phyloP scores from a whole-genome alignment of 177 flowering plant genomes.

The Telopea speciosissima region DNA sequence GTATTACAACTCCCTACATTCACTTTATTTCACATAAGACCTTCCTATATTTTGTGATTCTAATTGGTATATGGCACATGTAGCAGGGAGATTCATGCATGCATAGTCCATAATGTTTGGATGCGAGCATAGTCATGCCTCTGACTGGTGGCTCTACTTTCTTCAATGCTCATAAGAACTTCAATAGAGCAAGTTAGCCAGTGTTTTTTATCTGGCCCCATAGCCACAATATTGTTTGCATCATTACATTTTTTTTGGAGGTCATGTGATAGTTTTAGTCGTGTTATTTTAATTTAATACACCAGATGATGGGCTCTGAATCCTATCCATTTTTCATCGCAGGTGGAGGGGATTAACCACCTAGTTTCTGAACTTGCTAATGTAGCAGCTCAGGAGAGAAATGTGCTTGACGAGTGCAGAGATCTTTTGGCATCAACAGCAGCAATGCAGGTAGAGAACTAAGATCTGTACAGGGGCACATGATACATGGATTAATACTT shows the following conservation, averaged over 20 bases:
- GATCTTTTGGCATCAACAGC: constrained; percentile 41
- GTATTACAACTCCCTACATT: background rate
- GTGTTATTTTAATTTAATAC: background rate
- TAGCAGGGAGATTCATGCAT: background rate
- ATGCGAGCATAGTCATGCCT: too few species aligned
- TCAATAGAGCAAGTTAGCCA: background rate
- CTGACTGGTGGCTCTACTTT: too few species aligned
- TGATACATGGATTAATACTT: background rate
- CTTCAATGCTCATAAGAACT: background rate
- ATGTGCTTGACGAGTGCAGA: constrained; percentile 47
- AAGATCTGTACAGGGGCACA: background rate
- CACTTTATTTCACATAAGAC: background rate
- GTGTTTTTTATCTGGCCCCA: too few species aligned
- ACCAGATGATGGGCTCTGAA: background rate
- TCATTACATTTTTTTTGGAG: background rate
- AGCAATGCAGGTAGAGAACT: constrained; percentile 50
- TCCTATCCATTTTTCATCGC: background rate
- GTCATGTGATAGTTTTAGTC: background rate
- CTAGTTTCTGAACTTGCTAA: constrained; percentile 48
- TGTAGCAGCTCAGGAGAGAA: constrained; percentile 45
- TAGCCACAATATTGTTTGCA: background rate
- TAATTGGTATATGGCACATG: background rate
- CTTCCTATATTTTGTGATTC: background rate
- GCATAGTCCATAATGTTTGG: background rate
- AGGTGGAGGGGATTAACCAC: constrained; percentile 1